Conservation (phyloP, 169 alveolate genomes). For the Plasmodium fragile region DNA sequence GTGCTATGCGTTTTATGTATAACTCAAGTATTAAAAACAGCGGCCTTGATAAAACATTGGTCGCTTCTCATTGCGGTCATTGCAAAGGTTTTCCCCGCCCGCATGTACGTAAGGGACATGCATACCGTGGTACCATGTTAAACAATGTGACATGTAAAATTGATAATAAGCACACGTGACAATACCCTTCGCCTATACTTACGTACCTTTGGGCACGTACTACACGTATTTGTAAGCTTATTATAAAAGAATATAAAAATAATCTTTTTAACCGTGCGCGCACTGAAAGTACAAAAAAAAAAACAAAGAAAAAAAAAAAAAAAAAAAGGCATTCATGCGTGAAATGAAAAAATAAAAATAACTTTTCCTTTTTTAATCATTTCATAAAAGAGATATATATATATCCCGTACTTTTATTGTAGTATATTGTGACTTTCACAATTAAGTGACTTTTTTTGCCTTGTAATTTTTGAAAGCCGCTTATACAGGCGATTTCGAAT, state of each 20-base stretch:
- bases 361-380: not conserved
- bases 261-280: not conserved
- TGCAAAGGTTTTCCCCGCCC: not conserved
- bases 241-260: too few species aligned
- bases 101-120: not conserved
- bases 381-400: not conserved
- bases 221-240: not conserved
- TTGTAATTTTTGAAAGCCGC: not conserved
- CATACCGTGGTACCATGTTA: not conserved
- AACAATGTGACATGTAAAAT: not conserved
- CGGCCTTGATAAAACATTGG: not conserved
- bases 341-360: not conserved
- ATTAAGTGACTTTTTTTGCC: not conserved
- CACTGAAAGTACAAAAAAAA: not conserved
- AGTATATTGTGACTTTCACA: not conserved
- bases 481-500: not conserved
- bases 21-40: not conserved
- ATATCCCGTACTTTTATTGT: not conserved
- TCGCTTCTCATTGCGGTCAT: not conserved
- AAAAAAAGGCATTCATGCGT: not conserved
- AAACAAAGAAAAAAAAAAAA: too few species aligned
- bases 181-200: not conserved
- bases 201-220: not conserved
- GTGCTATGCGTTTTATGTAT: too few species aligned
- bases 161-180: not conserved